phyloP scores from a whole-genome alignment of 2,329 filamentous ascomycete species.

The Cladophialophora carrionii region DNA sequence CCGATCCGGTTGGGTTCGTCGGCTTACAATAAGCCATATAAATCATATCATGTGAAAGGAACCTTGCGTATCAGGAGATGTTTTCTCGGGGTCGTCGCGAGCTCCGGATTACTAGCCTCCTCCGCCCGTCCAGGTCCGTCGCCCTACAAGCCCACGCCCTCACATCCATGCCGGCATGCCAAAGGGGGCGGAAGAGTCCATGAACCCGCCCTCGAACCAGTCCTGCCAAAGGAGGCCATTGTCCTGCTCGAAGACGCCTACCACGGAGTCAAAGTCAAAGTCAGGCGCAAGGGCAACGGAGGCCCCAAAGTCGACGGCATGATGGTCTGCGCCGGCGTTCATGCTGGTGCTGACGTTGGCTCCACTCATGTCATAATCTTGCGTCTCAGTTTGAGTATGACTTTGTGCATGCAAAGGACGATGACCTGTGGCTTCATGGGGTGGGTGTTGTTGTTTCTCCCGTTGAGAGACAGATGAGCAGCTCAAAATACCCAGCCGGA shows the following conservation, averaged over 20 bases:
- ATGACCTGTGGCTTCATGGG: neutral
- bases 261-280: neutral
- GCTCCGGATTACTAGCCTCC: too few species aligned
- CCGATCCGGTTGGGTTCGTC: neutral
- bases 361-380: neutral
- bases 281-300: neutral
- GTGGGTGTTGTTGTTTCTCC: slow-evolving; percentile 1
- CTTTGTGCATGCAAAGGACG: neutral
- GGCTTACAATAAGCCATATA: neutral
- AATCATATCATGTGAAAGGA: neutral
- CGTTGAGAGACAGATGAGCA: neutral
- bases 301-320: neutral
- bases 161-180: slow-evolving; percentile 19
- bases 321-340: neutral
- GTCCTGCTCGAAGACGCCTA: slow-evolving; percentile 5
- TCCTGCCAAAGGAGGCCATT: slow-evolving; percentile 7
- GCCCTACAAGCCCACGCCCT: neutral
- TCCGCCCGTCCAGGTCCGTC: neutral
- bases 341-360: neutral
- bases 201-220: slow-evolving; percentile 17
- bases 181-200: slow-evolving; percentile 16
- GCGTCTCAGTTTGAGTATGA: neutral
- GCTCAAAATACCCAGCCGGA: slow-evolving; percentile 16
- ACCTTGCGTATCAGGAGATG: neutral
- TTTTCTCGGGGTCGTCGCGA: too few species aligned